Base-by-base conservation (phyloP, 2,329 filamentous ascomycete genomes). In the Aspergillus bombycis region DNA sequence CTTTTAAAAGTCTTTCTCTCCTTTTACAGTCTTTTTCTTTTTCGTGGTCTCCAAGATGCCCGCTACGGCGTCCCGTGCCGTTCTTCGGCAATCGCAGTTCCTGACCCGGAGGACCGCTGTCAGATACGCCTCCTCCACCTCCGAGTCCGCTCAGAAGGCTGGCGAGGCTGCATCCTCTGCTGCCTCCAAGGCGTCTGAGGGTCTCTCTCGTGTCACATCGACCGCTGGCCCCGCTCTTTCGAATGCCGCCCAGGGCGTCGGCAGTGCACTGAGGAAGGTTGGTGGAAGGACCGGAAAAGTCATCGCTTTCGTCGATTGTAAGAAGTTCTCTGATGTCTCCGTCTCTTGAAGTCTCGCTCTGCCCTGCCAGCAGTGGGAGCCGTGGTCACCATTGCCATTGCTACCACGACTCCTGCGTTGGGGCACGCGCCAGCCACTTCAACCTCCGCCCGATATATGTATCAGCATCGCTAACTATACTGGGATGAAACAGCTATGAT, bases 251-350 rank as follows among this genome's bases (percentile, higher is more conserved):
- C 87, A 88, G 76, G 86, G 88, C 61, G 81, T 90, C 70, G 82
- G 84, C 70, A 86, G 82, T 75, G 88, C 91, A 62, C 81, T 96
- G 71, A 84, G 88, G 78, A 91, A 88, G 81, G 85, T 94, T 77
- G 94, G 93, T 75, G 94, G 94, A 74, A 88, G 91, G 73, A 94
- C 92, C 66, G 93, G 92, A 74, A 88, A 86, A 80, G 76, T 94
- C 71, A 86, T 97, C 78, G 85, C 84, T 72, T 91, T 94, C 75
- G 84, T 95, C 75, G 92, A 97, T 86, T 90, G 95, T 98, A 87
- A 83, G 93, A 65, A 50, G 62, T 56, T 57, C 23, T 53, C 58
- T 62, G 66, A 68, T 57, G 21, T 26, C 54, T 50, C 55, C 7
- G 56, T 48, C 53, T 16, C 28, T 2, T 57, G 60, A 28, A 36